phyloP scores from a whole-genome alignment of 176 grass and related monocot species.

The Bonia amplexicaulis region DNA sequence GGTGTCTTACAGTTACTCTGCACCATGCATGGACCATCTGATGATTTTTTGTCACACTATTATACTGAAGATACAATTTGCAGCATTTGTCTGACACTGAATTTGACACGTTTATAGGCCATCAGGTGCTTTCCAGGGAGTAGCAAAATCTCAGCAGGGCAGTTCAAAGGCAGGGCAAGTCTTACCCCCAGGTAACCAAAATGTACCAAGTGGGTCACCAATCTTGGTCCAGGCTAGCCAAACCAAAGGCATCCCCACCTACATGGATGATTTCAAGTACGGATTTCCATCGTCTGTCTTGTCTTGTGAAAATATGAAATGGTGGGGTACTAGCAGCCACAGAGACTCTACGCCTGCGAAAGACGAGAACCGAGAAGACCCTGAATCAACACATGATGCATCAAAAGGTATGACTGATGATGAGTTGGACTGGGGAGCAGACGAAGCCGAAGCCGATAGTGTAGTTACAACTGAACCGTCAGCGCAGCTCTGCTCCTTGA shows the following conservation, averaged over 20 bases:
- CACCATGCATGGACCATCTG: not conserved
- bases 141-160: slow-evolving; percentile 38
- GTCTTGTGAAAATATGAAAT: slow-evolving; percentile 57
- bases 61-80: slow-evolving; percentile 4
- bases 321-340: slow-evolving; percentile 58
- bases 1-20: not conserved
- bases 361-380: slow-evolving; percentile 26
- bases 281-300: slow-evolving; percentile 74
- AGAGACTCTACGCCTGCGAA: slow-evolving; percentile 27
- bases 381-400: slow-evolving; percentile 39
- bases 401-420: slow-evolving; percentile 44
- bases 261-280: slow-evolving; percentile 88
- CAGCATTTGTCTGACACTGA: slow-evolving; percentile 3
- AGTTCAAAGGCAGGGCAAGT: slow-evolving; percentile 33
- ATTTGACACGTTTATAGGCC: slow-evolving; percentile 30
- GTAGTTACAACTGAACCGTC: slow-evolving; percentile 32
- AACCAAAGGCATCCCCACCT: slow-evolving; percentile 65
- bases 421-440: slow-evolving; percentile 55
- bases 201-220: slow-evolving; percentile 7
- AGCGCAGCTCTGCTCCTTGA: slow-evolving; percentile 54
- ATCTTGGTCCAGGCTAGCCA: slow-evolving; percentile 47
- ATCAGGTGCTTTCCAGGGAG: slow-evolving; percentile 33
- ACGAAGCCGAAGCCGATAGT: slow-evolving; percentile 24
- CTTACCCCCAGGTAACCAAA: slow-evolving; percentile 28
- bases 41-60: not conserved